A percentile compares a stretch with the other conserved stretches of the same genome.
phyloP scores from a whole-genome alignment of 495 filamentous ascomycete genomes.

The Penicillium canariense region DNA sequence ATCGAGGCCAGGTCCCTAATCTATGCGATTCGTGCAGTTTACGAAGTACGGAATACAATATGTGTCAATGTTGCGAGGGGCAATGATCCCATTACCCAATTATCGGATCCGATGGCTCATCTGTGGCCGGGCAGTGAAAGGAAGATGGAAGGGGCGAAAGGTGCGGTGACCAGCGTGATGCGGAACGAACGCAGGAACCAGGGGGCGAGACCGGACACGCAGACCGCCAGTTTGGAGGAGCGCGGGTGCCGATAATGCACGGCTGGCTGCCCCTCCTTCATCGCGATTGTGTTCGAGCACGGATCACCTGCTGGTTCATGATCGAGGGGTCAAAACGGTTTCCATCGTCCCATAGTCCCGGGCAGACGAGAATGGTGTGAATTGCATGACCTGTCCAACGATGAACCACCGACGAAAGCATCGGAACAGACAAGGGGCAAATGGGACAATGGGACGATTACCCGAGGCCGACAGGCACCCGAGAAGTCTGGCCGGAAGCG shows the following conservation, averaged over 20 bases:
- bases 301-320: constrained; percentile 13
- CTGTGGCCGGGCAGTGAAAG: not conserved
- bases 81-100: not conserved
- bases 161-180: not conserved
- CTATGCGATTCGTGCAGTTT: not conserved
- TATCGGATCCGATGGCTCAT: not conserved
- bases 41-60: not conserved
- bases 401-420: not conserved
- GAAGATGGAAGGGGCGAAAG: not conserved
- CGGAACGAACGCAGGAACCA: not conserved
- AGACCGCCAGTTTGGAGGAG: constrained; percentile 14
- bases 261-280: constrained; percentile 3
- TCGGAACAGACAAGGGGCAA: not conserved
- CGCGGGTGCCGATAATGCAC: constrained; percentile 2
- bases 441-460: not conserved
- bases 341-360: not conserved
- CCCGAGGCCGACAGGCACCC: constrained; percentile 2
- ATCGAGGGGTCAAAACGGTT: constrained; percentile 5
- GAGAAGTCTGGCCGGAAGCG: not conserved
- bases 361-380: not conserved
- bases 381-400: not conserved
- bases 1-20: not conserved
- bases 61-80: not conserved
- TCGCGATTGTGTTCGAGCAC: constrained; percentile 3
- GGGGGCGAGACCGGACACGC: not conserved